Conservation (phyloP, 2,329 filamentous ascomycete species). For the Penicillium psychrosexuale region DNA sequence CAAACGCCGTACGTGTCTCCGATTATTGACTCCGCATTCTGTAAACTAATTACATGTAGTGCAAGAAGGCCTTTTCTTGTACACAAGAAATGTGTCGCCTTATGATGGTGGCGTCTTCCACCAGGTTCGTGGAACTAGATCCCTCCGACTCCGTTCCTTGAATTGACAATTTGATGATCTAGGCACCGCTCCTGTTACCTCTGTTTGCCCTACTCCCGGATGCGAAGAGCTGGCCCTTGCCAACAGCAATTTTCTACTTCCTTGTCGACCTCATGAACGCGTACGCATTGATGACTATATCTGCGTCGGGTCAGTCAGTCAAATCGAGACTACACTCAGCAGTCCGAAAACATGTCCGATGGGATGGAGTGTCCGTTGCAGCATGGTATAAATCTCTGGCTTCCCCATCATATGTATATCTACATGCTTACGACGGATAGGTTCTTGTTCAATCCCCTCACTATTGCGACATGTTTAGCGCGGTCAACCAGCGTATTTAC, state of each 20-base stretch:
- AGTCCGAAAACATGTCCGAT: slow-evolving; percentile 68
- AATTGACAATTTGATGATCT: slow-evolving; percentile 11
- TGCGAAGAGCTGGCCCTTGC: slow-evolving; percentile 62
- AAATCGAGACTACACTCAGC: slow-evolving; percentile 76
- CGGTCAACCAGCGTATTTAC: slow-evolving; percentile 87
- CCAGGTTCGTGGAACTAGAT: slow-evolving; percentile 47
- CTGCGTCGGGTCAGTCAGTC: slow-evolving; percentile 73
- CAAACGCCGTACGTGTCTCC: slow-evolving; percentile 68
- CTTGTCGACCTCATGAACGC: slow-evolving; percentile 78
- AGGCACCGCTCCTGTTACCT: slow-evolving; percentile 85
- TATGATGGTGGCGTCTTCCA: slow-evolving; percentile 89
- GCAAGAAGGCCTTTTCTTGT: slow-evolving; percentile 93
- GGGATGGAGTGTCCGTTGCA: slow-evolving; percentile 71
- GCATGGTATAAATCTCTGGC: slow-evolving; percentile 60
- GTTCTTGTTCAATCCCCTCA: slow-evolving; percentile 93
- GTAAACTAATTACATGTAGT: slow-evolving; percentile 52
- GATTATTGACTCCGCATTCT: not conserved
- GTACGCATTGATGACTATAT: slow-evolving; percentile 72
- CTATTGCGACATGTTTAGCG: slow-evolving; percentile 83
- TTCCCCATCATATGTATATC: not conserved
- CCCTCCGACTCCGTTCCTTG: not conserved
- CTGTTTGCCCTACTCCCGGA: slow-evolving; percentile 86
- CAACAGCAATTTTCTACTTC: slow-evolving; percentile 78
- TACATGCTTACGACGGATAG: slow-evolving; percentile 45
- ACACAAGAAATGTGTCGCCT: slow-evolving; percentile 92